Base-by-base conservation (phyloP, 768 basidiomycete species). In the Tremella fuciformis region DNA sequence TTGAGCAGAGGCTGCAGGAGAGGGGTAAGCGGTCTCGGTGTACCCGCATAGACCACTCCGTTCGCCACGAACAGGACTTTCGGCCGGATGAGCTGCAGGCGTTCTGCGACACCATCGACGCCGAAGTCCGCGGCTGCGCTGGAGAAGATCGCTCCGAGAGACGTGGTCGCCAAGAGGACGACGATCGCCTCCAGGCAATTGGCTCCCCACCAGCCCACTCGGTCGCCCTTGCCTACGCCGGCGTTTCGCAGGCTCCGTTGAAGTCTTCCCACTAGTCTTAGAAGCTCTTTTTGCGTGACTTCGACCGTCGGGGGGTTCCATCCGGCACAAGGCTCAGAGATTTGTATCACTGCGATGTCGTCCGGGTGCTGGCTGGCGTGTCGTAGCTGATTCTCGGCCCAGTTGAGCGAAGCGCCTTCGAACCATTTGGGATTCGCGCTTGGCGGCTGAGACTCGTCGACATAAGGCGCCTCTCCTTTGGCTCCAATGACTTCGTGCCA, bases 111-210 rank as follows among this genome's bases (percentile, higher is more conserved):
- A 9, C 88, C 88, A 60, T 84, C 82, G 18, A 86, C 79, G n/a
- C 86, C 88, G 76, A 90, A 89, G 76, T 90, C 88, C 15, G 88
- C 84, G 16, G 88, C 87, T 13, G 87, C 87, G 67, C 84, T 85
- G 44, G 88, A 87, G 86, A 88, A 91, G 42, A 90, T 87, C n/a
- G 81, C 87, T 67, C 82, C 88, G 51, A 88, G 78, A 19, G 87
- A 86, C 15, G 63, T 65, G 13, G 55, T 62, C 3, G 71, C 71
- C n/a, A 73, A 51, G 1, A 73, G 60, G n/a, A 66, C 56, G 6
- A 70, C 58, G 0, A 64, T 66, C 9, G 66, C 64, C 60, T 73
- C 71, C 48, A 88, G 83, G 72, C 85, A 88, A 70, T 88, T 89
- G 13, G 86, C 86, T 13, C 86, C 84, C 74, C 89, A 90, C 25